Evolutionary conservation across 1,139 yeast species (phyloP).

Genomic region (Debaryomyces sp.): DNA sequence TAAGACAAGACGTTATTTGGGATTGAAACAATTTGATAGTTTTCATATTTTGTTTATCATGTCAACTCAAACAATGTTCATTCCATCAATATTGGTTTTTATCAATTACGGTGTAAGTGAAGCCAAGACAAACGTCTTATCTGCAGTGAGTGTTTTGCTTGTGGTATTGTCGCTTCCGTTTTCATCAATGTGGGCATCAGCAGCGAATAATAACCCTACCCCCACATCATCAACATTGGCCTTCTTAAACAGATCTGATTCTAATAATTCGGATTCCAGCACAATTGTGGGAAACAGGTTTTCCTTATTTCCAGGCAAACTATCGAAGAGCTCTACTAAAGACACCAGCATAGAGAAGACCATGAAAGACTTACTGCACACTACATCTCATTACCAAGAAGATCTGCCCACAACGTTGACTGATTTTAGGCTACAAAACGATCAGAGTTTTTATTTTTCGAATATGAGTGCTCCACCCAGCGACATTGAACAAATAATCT

Average conservation of each 20-base stretch:
- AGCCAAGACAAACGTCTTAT: constrained; percentile 18
- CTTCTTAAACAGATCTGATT: constrained; percentile 8
- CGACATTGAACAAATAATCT: constrained; percentile 7
- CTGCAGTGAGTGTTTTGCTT: constrained; percentile 30
- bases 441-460: constrained; percentile 1
- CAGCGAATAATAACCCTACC: constrained; percentile 49
- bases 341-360: constrained; percentile 12
- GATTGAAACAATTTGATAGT: constrained; percentile 79
- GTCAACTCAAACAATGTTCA: constrained; percentile 78
- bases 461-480: constrained; percentile 2
- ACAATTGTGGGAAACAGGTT: constrained; percentile 16
- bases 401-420: constrained; percentile 10
- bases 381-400: not conserved
- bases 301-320: constrained; percentile 24
- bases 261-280: constrained; percentile 14
- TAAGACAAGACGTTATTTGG: constrained; percentile 70
- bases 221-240: constrained; percentile 13
- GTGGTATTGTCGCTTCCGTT: constrained; percentile 73
- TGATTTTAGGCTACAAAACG: not conserved
- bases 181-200: constrained; percentile 84
- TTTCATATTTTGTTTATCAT: constrained; percentile 79
- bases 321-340: constrained; percentile 14
- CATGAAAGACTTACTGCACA: constrained; percentile 6
- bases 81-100: constrained; percentile 73
- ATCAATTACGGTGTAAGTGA: constrained; percentile 39